Percentiles rank a stretch among this genome's conserved stretches.
phyloP scores from a whole-genome alignment of 2,329 filamentous ascomycete species.

The Fusarium hainanense region DNA sequence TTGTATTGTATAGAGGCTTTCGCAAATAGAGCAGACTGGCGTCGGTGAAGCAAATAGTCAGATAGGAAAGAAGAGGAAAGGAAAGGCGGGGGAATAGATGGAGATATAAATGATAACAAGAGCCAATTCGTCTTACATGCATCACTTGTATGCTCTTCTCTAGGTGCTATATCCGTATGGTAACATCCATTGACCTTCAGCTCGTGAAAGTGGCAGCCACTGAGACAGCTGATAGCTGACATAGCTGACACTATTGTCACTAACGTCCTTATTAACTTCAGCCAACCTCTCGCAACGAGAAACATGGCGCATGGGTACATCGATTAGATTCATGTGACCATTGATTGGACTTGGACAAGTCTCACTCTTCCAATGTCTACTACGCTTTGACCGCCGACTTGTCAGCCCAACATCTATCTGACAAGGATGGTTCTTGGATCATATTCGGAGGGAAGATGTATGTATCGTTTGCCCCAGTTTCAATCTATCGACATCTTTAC shows the following conservation, averaged over 20 bases:
- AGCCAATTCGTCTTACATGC: background rate
- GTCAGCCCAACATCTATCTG: background rate
- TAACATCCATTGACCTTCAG: background rate
- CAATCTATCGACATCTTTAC: no score
- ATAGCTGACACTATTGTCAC: constrained; percentile 13
- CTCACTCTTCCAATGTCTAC: constrained; percentile 1
- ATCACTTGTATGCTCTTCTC: background rate
- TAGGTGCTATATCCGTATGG: background rate
- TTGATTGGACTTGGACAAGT: background rate
- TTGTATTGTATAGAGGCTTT: background rate
- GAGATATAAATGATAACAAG: background rate
- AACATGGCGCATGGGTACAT: background rate
- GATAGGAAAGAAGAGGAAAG: background rate
- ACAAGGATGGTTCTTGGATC: background rate
- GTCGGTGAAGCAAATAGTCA: background rate
- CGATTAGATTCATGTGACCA: background rate
- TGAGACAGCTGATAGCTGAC: background rate
- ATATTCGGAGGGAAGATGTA: background rate
- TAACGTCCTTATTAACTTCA: constrained; percentile 2
- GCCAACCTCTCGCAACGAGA: constrained; percentile 4
- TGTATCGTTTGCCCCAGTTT: background rate
- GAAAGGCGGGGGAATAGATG: background rate
- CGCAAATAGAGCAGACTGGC: background rate
- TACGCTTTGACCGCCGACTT: constrained; percentile 6
- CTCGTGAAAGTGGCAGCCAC: background rate